Evolutionary conservation across 192 early-diverging fungal genomes (phyloP), one percentile per base, ranked within the genome.

Genomic region (Coemansia sp.): DNA sequence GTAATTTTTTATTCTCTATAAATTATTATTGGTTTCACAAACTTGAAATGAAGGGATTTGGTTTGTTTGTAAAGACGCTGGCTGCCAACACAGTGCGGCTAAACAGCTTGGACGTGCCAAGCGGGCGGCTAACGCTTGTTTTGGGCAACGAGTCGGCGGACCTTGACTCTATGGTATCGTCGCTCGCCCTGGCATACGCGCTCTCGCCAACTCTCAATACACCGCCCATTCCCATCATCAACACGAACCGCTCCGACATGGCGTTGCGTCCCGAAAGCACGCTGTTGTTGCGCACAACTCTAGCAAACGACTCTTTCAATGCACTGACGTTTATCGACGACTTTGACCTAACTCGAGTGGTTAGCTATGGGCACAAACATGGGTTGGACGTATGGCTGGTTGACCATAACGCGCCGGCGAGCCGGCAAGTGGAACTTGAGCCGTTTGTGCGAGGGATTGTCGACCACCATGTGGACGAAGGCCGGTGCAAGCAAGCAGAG

Each of bases 61-160:
- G 58, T 4, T 26, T 58, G 41, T 77, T 77, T 64, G 47, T 71
- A 4, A 67, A 64, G 62, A 54, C 69, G n/a, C 68, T 77, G 22
- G 64, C 64, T 3, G 47, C 7, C 23, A 76, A 70, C 25, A 54
- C 74, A 0, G 68, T 65, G 53, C 57, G 53, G 39, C 54, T 77
- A 0, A 57, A 19, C 57, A 54, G 51, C 31, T 10, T 37, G 8
- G 38, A 8, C 14, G 4, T 17, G 1, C 21, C 22, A 22, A 21
- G 16, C 10, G 29, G 53, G n/a, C n/a, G 31, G 2, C 41, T 76
- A n/a, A 75, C 78, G 7, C 47, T 82, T 37, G 79, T 82, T 2
- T 64, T 82, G 19, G 79, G 79, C 31, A 82, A 82, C 41, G 79
- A 82, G 65, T 82, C 79, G 1, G 79, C 79, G 17, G 82, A 83